A percentile compares a stretch with the other conserved stretches of the same genome.
These are phyloP conservation scores for Urostyla sp. DNA, from an alignment of 73 alveolate genomes.

Conservation along the genomic window DNA sequence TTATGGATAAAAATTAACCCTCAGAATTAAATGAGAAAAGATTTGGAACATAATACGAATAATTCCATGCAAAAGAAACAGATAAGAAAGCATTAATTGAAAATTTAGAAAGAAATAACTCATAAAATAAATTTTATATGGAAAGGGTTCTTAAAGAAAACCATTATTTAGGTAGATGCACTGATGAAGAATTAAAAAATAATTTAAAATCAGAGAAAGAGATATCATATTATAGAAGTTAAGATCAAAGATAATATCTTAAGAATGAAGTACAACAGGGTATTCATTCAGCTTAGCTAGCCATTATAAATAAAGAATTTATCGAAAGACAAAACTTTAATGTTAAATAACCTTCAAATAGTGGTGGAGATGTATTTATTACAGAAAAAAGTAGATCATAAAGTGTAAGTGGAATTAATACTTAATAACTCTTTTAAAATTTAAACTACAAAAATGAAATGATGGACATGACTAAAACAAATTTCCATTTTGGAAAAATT, in stretches of 20 bases:
- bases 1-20: slow-evolving; percentile 2
- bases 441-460: slow-evolving; percentile 10
- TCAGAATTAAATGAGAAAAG: neutral
- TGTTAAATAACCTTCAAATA: slow-evolving; percentile 3
- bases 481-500: slow-evolving; percentile 27
- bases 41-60: neutral
- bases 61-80: neutral
- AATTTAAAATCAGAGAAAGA: neutral
- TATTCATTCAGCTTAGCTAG: neutral
- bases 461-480: slow-evolving; percentile 29
- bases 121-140: slow-evolving; percentile 8
- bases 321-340: slow-evolving; percentile 27
- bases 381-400: neutral
- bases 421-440: neutral
- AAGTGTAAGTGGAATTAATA: neutral
- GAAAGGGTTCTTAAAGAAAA: slow-evolving; percentile 5
- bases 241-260: neutral
- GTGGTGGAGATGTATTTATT: slow-evolving; percentile 36
- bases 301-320: neutral
- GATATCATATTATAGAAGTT: slow-evolving; percentile 1
- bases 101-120: neutral
- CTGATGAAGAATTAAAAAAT: neutral
- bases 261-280: slow-evolving; percentile 3
- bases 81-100: neutral
- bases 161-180: slow-evolving; percentile 5